These are phyloP conservation scores for Quercus engelmannii DNA, from an alignment of 306 rosid species.

Conservation along the genomic window DNA sequence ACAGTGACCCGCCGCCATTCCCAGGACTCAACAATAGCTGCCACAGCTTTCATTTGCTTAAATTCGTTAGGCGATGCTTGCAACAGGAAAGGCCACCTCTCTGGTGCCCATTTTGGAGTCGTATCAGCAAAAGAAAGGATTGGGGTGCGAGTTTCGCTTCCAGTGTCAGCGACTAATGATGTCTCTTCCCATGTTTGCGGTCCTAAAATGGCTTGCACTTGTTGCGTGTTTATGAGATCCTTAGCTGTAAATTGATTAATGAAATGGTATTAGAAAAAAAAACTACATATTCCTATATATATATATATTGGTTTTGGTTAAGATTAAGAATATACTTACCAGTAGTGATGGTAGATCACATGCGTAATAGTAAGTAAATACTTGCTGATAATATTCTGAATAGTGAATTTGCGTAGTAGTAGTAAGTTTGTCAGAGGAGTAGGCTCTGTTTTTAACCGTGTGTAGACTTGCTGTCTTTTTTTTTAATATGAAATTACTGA, in stretches of 20 bases:
- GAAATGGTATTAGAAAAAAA: too few relatives aligned
- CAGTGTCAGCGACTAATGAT: constrained; percentile 32
- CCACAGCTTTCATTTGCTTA: constrained; percentile 42
- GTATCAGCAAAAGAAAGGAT: constrained; percentile 37
- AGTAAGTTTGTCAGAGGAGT: too few relatives aligned
- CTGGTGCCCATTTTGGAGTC: constrained; percentile 43
- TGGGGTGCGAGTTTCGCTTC: constrained; percentile 26
- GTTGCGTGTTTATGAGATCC: constrained; percentile 26
- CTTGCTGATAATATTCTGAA: too few relatives aligned
- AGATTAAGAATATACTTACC: too few relatives aligned
- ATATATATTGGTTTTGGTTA: too few relatives aligned
- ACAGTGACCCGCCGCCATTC: constrained; percentile 33
- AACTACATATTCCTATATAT: too few relatives aligned
- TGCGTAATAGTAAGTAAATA: too few relatives aligned
- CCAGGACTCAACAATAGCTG: constrained; percentile 39
- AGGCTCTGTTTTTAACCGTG: too few relatives aligned
- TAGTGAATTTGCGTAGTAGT: too few relatives aligned
- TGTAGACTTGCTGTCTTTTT: too few relatives aligned
- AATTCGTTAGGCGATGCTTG: constrained; percentile 27
- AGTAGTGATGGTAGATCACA: too few relatives aligned
- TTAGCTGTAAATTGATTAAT: constrained; percentile 31
- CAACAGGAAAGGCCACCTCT: constrained; percentile 37
- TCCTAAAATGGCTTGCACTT: constrained; percentile 40
- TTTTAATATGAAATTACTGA: too few relatives aligned
- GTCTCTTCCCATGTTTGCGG: constrained; percentile 51